Conservation (phyloP, 345 rosid genomes). For the Hibiscus syriacus region DNA sequence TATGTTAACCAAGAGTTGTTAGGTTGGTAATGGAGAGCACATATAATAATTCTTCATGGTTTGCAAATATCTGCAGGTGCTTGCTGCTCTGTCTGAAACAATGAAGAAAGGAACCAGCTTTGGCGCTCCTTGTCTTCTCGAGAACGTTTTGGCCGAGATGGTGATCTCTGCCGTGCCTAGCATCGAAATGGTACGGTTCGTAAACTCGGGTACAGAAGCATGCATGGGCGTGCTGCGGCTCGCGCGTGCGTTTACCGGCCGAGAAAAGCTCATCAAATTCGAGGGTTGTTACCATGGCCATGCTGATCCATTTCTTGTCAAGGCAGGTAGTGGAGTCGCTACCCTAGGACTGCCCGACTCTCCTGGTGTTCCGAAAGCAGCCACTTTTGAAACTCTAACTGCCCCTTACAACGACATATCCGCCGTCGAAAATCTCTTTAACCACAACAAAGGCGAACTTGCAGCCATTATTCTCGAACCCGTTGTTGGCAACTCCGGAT, state of each 20-base stretch:
- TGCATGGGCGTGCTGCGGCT: conserved; percentile 94
- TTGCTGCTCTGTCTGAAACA: conserved; percentile 77
- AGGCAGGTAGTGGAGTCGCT: conserved; percentile 98
- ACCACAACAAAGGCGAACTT: conserved; percentile 61
- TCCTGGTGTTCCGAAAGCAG: conserved; percentile 89
- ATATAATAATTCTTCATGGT: neutral
- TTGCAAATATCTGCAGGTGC: conserved; percentile 42
- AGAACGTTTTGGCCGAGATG: conserved; percentile 84
- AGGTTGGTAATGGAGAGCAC: neutral
- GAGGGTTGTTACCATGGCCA: conserved; percentile 99
- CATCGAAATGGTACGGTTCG: conserved; percentile 94
- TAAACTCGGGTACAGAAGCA: conserved; percentile 90
- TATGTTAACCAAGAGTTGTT: neutral
- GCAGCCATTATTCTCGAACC: conserved; percentile 84
- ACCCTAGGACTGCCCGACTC: conserved; percentile 90
- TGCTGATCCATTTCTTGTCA: conserved; percentile 89
- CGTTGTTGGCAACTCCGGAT: conserved; percentile 89
- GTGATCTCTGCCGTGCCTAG: conserved; percentile 85
- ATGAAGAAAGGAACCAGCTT: conserved; percentile 99
- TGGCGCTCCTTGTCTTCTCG: conserved; percentile 96
- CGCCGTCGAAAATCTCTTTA: conserved; percentile 55
- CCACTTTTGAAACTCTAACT: conserved; percentile 70
- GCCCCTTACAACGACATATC: conserved; percentile 68
- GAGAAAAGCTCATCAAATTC: conserved; percentile 68
- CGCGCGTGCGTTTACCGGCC: conserved; percentile 83